phyloP scores from a whole-genome alignment of 495 filamentous ascomycete genomes.

The Lophiostoma macrostomum region DNA sequence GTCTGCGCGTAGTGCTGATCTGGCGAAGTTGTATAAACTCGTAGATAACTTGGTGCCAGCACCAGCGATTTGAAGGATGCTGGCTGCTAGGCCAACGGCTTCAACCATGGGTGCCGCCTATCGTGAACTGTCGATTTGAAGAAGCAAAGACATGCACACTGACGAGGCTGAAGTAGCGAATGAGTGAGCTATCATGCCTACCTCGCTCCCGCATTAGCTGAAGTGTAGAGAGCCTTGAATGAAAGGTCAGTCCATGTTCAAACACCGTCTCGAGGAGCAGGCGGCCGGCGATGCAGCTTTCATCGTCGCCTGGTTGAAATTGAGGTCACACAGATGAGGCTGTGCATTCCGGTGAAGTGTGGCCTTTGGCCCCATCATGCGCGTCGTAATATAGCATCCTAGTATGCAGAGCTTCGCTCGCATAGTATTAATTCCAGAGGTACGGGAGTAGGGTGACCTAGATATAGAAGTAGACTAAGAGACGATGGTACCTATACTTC shows the following conservation, averaged over 20 bases:
- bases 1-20: conserved; percentile 15
- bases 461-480: conserved; percentile 63
- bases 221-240: too few species aligned
- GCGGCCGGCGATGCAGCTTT: too few species aligned
- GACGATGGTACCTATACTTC: too few species aligned
- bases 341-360: too few species aligned
- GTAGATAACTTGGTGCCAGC: conserved; percentile 14
- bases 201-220: too few species aligned
- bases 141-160: neutral
- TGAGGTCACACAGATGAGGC: too few species aligned
- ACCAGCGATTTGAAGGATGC: conserved; percentile 21
- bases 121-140: neutral
- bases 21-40: conserved; percentile 16
- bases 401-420: too few species aligned
- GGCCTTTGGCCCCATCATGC: too few species aligned
- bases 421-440: conserved; percentile 58
- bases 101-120: conserved; percentile 18
- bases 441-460: conserved; percentile 59
- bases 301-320: too few species aligned
- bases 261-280: too few species aligned
- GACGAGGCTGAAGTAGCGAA: conserved; percentile 40
- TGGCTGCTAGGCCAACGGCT: conserved; percentile 12
- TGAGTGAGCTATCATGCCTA: conserved; percentile 40
- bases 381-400: too few species aligned
- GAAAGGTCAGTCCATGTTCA: too few species aligned